phyloP scores from a whole-genome alignment of 257 asterid genomes.

The Solanum infundibuliforme region DNA sequence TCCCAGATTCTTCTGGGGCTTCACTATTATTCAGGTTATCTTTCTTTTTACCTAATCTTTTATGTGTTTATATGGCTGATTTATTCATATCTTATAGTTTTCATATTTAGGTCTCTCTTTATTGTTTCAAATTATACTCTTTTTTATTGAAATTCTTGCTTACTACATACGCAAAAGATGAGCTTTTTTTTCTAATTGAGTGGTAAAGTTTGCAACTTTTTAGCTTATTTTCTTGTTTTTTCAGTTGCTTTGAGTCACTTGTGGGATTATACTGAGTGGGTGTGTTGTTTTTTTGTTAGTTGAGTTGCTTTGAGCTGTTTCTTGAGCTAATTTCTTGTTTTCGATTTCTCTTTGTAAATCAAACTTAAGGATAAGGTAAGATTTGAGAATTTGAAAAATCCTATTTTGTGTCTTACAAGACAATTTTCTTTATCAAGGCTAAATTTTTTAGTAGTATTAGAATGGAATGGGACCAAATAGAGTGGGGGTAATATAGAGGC shows the following conservation, averaged over 20 bases:
- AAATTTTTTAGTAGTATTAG: background rate
- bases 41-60: background rate
- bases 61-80: background rate
- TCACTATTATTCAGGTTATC: background rate
- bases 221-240: background rate
- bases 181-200: background rate
- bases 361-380: background rate
- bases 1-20: background rate
- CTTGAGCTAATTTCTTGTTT: background rate
- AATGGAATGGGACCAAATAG: background rate
- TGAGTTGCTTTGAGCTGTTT: background rate
- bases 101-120: background rate
- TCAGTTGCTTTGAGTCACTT: background rate
- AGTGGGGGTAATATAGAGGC: background rate
- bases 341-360: background rate
- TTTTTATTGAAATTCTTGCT: background rate
- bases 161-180: background rate
- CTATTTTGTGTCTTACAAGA: background rate
- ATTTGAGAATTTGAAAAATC: background rate
- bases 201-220: background rate
- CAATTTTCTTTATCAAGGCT: background rate
- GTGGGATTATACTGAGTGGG: background rate
- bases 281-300: background rate
- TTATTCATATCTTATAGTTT: background rate
- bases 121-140: background rate